Percentiles rank a stretch among this genome's conserved stretches.
Conservation (phyloP, 1,139 yeast species). For the Saccharomycopsis phalli region DNA sequence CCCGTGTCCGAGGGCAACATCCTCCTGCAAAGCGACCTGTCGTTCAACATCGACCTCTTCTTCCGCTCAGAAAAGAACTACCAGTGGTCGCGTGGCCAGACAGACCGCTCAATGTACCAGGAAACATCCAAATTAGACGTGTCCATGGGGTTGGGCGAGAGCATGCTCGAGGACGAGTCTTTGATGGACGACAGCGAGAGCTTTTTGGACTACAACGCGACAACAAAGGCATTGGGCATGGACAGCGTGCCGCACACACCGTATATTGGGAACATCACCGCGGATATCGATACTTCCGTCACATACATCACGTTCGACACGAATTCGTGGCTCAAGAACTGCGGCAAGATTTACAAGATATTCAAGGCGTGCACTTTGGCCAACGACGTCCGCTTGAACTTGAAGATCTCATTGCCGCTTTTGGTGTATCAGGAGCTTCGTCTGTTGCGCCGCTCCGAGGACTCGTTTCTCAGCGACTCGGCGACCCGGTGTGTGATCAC, state of each 20-base stretch:
- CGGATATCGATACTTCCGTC: constrained; percentile 43
- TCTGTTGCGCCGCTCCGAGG: constrained; percentile 64
- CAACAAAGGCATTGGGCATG: constrained; percentile 14
- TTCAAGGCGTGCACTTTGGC: constrained; percentile 50
- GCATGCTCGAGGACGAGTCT: constrained; percentile 14
- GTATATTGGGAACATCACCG: constrained; percentile 21
- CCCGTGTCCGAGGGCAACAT: constrained; percentile 30
- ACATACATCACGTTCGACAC: constrained; percentile 66
- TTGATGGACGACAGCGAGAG: constrained; percentile 18
- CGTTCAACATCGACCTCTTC: constrained; percentile 15
- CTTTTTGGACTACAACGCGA: constrained; percentile 16
- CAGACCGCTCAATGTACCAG: constrained; percentile 11
- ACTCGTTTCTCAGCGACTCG: constrained; percentile 69
- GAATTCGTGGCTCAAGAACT: constrained; percentile 73
- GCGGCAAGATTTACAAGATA: constrained; percentile 67
- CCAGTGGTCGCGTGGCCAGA: not conserved
- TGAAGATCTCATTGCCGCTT: constrained; percentile 46
- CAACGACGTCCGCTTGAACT: constrained; percentile 18
- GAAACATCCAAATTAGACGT: constrained; percentile 11
- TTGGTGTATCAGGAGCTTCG: constrained; percentile 74
- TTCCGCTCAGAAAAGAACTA: constrained; percentile 16
- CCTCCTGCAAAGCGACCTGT: constrained; percentile 16
- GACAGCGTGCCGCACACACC: constrained; percentile 15
- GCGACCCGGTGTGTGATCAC: constrained; percentile 75
- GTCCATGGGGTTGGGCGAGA: constrained; percentile 8